These are phyloP conservation scores for Adansonia madagascariensis DNA, from an alignment of 441 rosid genomes.

Conservation along the genomic window DNA sequence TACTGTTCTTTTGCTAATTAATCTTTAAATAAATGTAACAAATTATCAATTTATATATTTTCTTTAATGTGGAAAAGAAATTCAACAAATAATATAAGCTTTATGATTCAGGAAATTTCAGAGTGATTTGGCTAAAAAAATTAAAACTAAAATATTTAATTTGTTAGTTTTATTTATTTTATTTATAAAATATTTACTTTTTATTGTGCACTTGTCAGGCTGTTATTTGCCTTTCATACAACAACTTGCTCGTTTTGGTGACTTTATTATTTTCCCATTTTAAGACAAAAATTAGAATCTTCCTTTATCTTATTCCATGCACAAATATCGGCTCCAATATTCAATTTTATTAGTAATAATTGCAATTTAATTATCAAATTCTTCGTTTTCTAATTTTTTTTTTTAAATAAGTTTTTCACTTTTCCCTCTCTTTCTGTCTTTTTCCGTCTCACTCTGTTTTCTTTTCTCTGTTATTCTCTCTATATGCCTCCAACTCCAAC, in stretches of 20 bases:
- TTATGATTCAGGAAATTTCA: too few relatives aligned
- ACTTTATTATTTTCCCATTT: neutral
- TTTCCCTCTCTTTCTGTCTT: conserved; percentile 23
- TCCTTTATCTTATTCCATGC: neutral
- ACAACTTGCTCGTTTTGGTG: neutral
- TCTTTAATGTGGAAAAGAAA: neutral
- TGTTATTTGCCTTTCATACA: neutral
- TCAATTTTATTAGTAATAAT: neutral
- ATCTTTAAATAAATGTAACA: too few relatives aligned
- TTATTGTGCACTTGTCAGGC: neutral
- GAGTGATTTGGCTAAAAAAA: too few relatives aligned
- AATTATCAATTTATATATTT: too few relatives aligned
- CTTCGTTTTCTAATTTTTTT: neutral
- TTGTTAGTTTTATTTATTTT: neutral
- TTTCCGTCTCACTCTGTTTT: conserved; percentile 11
- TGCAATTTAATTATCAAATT: neutral
- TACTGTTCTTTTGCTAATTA: too few relatives aligned
- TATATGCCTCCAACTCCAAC: neutral
- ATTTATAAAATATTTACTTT: too few relatives aligned
- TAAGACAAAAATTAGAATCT: conserved; percentile 16
- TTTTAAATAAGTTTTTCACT: neutral
- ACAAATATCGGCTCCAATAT: neutral
- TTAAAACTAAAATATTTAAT: too few relatives aligned
- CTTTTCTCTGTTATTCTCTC: neutral
- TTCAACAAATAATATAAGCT: neutral